Evolutionary conservation across 768 basidiomycete species (phyloP).

Genomic region (Cystofilobasidium ferigula): DNA sequence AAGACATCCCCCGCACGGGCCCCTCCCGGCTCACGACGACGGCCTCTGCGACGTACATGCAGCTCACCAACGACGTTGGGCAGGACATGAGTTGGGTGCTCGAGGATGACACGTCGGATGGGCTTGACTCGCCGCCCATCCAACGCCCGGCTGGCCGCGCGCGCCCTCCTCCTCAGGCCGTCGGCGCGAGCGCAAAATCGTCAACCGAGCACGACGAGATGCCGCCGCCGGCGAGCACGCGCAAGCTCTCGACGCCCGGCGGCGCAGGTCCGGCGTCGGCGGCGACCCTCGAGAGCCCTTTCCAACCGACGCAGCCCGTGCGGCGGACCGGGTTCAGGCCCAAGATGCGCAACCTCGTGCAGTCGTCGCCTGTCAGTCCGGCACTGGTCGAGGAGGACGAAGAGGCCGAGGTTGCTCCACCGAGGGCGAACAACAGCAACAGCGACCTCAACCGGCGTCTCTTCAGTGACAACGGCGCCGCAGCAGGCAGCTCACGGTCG

Average conservation of each 20-base stretch:
- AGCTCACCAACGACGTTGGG: neutral
- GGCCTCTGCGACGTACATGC: neutral
- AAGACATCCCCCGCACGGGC: neutral
- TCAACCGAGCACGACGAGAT: neutral
- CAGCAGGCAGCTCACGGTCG: neutral
- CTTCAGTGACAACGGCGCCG: neutral
- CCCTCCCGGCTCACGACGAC: neutral
- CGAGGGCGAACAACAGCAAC: too few species aligned
- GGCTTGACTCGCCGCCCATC: neutral
- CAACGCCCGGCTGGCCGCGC: neutral
- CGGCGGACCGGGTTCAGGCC: slow-evolving; percentile 11
- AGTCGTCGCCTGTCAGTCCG: neutral
- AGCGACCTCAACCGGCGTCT: neutral
- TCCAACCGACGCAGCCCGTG: slow-evolving; percentile 14
- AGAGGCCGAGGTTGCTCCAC: neutral
- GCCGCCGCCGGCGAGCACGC: slow-evolving; percentile 11
- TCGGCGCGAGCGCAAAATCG: too few species aligned
- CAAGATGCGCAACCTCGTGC: neutral
- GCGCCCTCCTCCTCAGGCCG: neutral
- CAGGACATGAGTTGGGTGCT: neutral
- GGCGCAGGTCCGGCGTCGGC: neutral
- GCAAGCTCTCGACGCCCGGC: slow-evolving; percentile 1
- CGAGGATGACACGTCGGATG: neutral
- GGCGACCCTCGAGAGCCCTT: slow-evolving; percentile 8
- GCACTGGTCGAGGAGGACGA: neutral